A percentile compares a stretch with the other conserved stretches of the same genome.
phyloP scores from a whole-genome alignment of 2,329 filamentous ascomycete genomes.

The Colletotrichum godetiae region DNA sequence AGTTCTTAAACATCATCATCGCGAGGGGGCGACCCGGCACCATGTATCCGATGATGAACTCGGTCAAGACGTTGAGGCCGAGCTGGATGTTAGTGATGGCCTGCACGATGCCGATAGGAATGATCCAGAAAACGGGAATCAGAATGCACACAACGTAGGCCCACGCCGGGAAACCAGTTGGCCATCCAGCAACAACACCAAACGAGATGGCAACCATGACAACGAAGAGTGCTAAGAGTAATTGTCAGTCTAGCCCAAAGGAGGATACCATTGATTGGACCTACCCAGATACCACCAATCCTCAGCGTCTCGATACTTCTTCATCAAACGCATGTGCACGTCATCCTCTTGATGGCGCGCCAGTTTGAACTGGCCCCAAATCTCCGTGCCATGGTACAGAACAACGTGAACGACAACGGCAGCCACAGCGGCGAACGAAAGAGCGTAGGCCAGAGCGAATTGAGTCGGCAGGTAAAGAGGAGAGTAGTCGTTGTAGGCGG shows the following conservation, averaged over 20 bases:
- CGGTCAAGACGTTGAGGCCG: conserved; percentile 77
- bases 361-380: conserved; percentile 65
- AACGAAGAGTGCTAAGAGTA: conserved; percentile 54
- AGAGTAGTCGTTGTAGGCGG: conserved; percentile 72
- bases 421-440: conserved; percentile 75
- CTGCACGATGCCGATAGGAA: conserved; percentile 71
- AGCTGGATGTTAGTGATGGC: conserved; percentile 72
- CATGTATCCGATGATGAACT: conserved; percentile 80
- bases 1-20: conserved; percentile 85
- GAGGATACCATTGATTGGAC: conserved; percentile 42
- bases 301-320: conserved; percentile 68
- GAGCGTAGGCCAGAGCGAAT: conserved; percentile 69
- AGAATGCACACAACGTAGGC: conserved; percentile 67
- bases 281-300: conserved; percentile 69
- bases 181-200: conserved; percentile 65
- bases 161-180: conserved; percentile 69
- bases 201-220: conserved; percentile 67
- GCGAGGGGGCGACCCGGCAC: conserved; percentile 76
- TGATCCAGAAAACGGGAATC: conserved; percentile 68
- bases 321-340: conserved; percentile 71
- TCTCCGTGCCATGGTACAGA: conserved; percentile 66
- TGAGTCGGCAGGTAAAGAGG: conserved; percentile 74
- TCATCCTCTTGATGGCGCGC: conserved; percentile 68
- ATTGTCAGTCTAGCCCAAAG: conserved; percentile 6
- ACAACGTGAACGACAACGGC: conserved; percentile 68